phyloP scores from a whole-genome alignment of 768 basidiomycete genomes.

The Pluteus cervinus region DNA sequence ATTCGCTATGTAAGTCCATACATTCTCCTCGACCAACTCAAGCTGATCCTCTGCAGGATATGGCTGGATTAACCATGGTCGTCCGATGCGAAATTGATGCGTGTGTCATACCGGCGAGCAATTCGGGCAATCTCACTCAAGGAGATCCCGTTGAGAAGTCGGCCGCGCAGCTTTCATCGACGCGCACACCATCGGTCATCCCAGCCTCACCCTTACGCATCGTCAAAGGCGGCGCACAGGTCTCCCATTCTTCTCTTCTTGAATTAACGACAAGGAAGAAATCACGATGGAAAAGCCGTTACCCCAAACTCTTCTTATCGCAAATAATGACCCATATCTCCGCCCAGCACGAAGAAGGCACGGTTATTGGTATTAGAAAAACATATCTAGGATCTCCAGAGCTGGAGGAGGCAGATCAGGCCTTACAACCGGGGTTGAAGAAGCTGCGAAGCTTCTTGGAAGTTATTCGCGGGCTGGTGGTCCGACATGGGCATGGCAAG shows the following conservation, averaged over 20 bases:
- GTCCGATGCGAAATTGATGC: constrained; percentile 57
- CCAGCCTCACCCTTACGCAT: constrained; percentile 15
- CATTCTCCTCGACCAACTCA: not conserved
- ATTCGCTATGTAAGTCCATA: constrained; percentile 49
- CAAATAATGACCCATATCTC: too few species aligned
- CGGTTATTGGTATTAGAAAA: too few species aligned
- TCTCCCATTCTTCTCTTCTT: constrained; percentile 37
- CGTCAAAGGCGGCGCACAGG: constrained; percentile 18
- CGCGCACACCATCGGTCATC: too few species aligned
- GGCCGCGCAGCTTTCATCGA: too few species aligned
- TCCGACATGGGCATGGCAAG: constrained; percentile 45
- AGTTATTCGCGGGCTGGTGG: constrained; percentile 41
- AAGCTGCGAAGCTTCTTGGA: constrained; percentile 33
- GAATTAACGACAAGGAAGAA: constrained; percentile 38
- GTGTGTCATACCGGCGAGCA: constrained; percentile 23
- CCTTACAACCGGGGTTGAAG: too few species aligned
- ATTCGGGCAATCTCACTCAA: too few species aligned
- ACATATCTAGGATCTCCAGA: too few species aligned
- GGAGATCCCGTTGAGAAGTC: too few species aligned
- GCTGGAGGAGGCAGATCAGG: too few species aligned
- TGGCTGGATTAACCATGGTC: constrained; percentile 51
- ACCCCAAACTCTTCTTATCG: constrained; percentile 64
- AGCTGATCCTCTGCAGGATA: constrained; percentile 31
- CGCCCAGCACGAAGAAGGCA: too few species aligned
- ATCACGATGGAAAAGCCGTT: constrained; percentile 47